phyloP scores from a whole-genome alignment of 176 grass and related monocot genomes.

The Oryza coarctata region DNA sequence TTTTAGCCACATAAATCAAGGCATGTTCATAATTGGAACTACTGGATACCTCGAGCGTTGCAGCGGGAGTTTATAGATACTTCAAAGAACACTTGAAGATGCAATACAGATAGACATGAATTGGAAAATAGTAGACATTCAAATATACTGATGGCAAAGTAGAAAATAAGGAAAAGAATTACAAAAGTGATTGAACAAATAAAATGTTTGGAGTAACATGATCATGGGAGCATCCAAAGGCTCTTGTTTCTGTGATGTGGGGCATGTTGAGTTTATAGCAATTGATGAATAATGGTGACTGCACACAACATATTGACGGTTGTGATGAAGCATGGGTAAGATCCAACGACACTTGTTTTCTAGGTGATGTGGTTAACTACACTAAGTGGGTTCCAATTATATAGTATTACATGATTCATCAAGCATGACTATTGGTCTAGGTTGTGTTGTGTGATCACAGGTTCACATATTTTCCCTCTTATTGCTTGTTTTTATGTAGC shows the following conservation, averaged over 20 bases:
- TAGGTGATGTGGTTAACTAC: too few relatives aligned
- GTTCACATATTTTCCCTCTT: not conserved
- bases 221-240: not conserved
- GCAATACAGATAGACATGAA: not conserved
- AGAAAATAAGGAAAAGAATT: not conserved
- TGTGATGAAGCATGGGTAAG: too few relatives aligned
- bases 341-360: too few relatives aligned
- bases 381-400: too few relatives aligned
- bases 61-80: not conserved
- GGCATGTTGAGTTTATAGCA: not conserved
- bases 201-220: not conserved
- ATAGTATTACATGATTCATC: not conserved
- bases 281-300: too few relatives aligned
- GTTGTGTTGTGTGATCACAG: not conserved
- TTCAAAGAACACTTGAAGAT: not conserved
- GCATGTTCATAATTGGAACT: not conserved
- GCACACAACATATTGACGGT: too few relatives aligned
- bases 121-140: not conserved
- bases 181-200: not conserved
- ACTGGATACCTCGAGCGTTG: not conserved
- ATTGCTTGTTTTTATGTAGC: conserved; percentile 25
- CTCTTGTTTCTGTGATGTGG: not conserved
- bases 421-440: not conserved
- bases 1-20: not conserved
- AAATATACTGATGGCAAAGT: not conserved